Evolutionary conservation across 441 rosid species (phyloP).

Genomic region (Populus hybrid): DNA sequence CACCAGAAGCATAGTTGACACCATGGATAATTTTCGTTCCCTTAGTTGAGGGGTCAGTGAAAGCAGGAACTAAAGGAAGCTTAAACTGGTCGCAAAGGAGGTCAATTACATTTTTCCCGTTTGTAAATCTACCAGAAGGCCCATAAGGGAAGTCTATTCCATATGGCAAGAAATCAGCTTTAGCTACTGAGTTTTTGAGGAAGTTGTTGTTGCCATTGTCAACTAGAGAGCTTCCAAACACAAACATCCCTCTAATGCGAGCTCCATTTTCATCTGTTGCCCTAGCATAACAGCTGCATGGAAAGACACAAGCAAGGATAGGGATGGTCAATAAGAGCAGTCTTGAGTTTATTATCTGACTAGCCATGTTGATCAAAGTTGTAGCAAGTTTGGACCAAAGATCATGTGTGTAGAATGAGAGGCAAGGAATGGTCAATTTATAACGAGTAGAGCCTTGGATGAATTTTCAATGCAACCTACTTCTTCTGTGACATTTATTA

Average conservation of each 20-base stretch:
- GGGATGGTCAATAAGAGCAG: neutral
- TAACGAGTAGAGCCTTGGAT: neutral
- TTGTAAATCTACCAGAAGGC: constrained; percentile 55
- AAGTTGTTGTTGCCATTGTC: constrained; percentile 70
- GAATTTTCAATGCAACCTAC: neutral
- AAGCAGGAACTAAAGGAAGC: constrained; percentile 46
- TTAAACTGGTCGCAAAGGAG: constrained; percentile 34
- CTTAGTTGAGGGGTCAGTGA: constrained; percentile 40
- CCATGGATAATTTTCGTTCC: constrained; percentile 35
- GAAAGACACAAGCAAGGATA: constrained; percentile 8
- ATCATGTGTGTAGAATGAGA: neutral
- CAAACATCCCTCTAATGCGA: constrained; percentile 44
- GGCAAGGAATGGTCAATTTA: neutral
- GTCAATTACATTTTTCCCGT: constrained; percentile 59
- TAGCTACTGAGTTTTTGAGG: constrained; percentile 36
- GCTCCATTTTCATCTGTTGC: neutral
- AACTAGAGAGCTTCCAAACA: constrained; percentile 63
- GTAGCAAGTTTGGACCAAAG: neutral
- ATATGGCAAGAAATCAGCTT: constrained; percentile 46
- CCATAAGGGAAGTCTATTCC: constrained; percentile 53
- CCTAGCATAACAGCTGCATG: neutral
- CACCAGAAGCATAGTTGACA: constrained; percentile 55
- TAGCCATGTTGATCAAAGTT: neutral
- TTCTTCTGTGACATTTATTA: neutral
- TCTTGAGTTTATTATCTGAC: neutral